Conservation (phyloP, 1,139 yeast species). For the Zygotorulaspora mrakii region DNA sequence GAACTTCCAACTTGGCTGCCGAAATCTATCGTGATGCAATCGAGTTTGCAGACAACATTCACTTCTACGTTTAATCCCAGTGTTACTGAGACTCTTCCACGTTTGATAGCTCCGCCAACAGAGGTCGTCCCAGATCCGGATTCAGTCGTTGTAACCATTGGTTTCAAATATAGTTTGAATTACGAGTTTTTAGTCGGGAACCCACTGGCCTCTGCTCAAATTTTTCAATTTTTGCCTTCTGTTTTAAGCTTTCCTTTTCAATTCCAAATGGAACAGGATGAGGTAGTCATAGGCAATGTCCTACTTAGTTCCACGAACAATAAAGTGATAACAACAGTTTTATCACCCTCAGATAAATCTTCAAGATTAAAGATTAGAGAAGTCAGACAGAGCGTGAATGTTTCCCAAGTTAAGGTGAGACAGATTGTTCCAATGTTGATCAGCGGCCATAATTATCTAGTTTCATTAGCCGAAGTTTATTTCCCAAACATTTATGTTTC, state of each 20-base stretch:
- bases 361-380: neutral
- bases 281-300: neutral
- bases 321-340: slow-evolving; percentile 5
- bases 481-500: slow-evolving; percentile 50
- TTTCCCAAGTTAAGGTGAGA: slow-evolving; percentile 39
- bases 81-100: slow-evolving; percentile 45
- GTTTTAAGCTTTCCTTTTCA: slow-evolving; percentile 53
- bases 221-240: slow-evolving; percentile 61
- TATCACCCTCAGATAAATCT: slow-evolving; percentile 5
- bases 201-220: slow-evolving; percentile 66
- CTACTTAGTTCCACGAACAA: neutral
- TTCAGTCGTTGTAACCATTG: slow-evolving; percentile 55
- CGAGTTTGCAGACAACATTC: slow-evolving; percentile 7
- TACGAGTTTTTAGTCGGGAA: slow-evolving; percentile 65
- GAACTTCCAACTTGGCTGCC: slow-evolving; percentile 19
- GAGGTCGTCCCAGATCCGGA: slow-evolving; percentile 32
- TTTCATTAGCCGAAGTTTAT: slow-evolving; percentile 72
- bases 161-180: slow-evolving; percentile 59
- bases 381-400: slow-evolving; percentile 1
- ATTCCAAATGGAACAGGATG: neutral
- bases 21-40: slow-evolving; percentile 16
- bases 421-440: slow-evolving; percentile 63
- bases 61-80: slow-evolving; percentile 15
- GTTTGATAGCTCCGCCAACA: slow-evolving; percentile 54
- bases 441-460: slow-evolving; percentile 47